Evolutionary conservation across 192 early-diverging fungal species (phyloP), one percentile per base, ranked within the genome.

Genomic region (Coemansia erecta): DNA sequence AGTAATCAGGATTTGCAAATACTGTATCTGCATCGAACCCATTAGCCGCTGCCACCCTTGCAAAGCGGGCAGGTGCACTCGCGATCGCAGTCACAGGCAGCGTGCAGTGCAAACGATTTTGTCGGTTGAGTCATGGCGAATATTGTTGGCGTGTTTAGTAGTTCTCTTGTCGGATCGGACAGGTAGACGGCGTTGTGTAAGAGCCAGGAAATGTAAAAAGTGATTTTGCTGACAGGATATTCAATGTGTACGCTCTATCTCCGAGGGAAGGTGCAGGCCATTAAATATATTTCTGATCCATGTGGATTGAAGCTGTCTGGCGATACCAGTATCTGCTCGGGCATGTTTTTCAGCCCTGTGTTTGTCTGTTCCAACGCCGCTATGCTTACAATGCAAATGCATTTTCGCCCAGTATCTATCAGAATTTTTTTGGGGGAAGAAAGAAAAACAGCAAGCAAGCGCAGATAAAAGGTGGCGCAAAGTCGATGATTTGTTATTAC

Each of bases 31-130:
- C n/a, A n/a, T n/a, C n/a, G n/a, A n/a, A n/a, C n/a, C n/a, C n/a
- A 47, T 47, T 47, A 47, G 19, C 45, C 45, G 24, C n/a, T 47
- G 18, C 45, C 24, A 5, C 55, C 55, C 17, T 44, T 56, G 42
- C 55, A 56, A n/a, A 56, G 23, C 55, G 55, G 55, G n/a, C n/a
- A n/a, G n/a, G n/a, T n/a, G n/a, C n/a, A n/a, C n/a, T n/a, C n/a
- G n/a, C n/a, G n/a, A n/a, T 56, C 55, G 55, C 41, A 44, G 9
- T 44, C 18, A 21, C 52, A 39, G 28, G n/a, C 18, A 15, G 9
- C n/a, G 42, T 23, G 33, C 8, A 39, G n/a, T 4, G 33, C 28
- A 39, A 39, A 9, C 10, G 13, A 3, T 19, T 40, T 22, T 7
- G 35, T 8, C 3, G 52, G 3, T 12, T 4, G n/a, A 40, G n/a